Evolutionary conservation across 306 rosid species (phyloP), one percentile per base, ranked within the genome.

Genomic region (Vigna nakashimae): DNA sequence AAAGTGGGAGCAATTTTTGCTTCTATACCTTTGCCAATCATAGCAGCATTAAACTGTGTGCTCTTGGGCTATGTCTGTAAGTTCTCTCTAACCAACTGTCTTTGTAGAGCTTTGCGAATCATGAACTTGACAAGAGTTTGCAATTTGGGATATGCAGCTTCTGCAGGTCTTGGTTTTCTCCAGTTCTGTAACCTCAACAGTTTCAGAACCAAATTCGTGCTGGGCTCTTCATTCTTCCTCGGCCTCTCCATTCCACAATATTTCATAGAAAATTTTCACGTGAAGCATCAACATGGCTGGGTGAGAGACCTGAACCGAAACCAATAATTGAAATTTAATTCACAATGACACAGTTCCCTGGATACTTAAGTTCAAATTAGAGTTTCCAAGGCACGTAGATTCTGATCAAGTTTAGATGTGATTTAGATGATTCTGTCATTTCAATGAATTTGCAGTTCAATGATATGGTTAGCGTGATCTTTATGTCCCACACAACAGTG

Each of bases 141-240:
- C 11, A 40, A 62, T 45, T 65, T 78, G 56, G 34, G 20, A 22
- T 71, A 1, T 82, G 87, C 81, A 92, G 98, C 96, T 85, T 88
- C 98, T 76, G 89, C 91, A 1, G 94, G 93, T 8, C 91, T 94
- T 67, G 89, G 93, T 6, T 94, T 90, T 79, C 98, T 94, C 67
- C 96, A 92, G 36, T 94, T 92, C 78, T 89, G 96, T 55, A 94
- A 92, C 85, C 82, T 94, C 68, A 92, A 92, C 88, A 92, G 90
- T 76, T 92, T 92, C 84, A 82, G 93, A 86, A 88, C 97, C 24
- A 90, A 92, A 60, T 86, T 94, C 36, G 71, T 94, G 50, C 72
- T 94, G 70, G 97, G 95, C 20, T 81, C 84, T 42, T 90, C 98
- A 56, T 90, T 92, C 90, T 92, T 92, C 86, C 65, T 94, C 52